Conservation (phyloP, 371 early-diverging fungal genomes). For the Mortierella sp. region DNA sequence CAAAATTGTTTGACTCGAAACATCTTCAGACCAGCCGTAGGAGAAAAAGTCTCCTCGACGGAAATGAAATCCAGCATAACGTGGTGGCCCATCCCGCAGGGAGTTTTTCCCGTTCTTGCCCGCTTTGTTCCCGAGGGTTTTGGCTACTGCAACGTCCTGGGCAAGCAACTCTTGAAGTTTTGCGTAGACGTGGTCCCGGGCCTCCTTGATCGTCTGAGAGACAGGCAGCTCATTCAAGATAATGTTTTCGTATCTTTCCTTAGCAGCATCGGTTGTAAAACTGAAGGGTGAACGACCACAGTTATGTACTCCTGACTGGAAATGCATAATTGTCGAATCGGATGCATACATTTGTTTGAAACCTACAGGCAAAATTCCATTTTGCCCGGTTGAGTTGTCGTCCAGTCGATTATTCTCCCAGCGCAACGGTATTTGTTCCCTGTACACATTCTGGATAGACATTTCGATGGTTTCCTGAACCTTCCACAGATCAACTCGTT, state of each 20-base stretch:
- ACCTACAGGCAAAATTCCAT: background rate
- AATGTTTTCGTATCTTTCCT: background rate
- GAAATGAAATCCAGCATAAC: background rate
- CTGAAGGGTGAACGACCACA: background rate
- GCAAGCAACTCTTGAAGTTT: background rate
- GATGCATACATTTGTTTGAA: constrained; percentile 4
- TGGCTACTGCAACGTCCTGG: too few relatives aligned
- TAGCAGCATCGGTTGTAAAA: background rate
- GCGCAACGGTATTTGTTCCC: background rate
- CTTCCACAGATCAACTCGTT: background rate
- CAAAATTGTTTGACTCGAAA: background rate
- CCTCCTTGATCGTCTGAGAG: background rate
- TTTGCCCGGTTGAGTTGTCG: background rate
- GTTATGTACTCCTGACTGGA: background rate
- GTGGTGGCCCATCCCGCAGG: background rate
- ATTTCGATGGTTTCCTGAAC: background rate
- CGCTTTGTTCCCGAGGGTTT: too few relatives aligned
- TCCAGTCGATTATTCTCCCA: background rate
- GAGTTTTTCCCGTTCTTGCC: background rate
- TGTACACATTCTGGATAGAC: background rate
- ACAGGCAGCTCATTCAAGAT: background rate
- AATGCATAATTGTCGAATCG: background rate
- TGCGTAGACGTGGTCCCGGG: background rate
- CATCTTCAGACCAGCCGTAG: background rate
- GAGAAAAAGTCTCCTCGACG: background rate